Evolutionary conservation across 164 flowering plant species (phyloP).

Genomic region (Cinnamomum micranthum): DNA sequence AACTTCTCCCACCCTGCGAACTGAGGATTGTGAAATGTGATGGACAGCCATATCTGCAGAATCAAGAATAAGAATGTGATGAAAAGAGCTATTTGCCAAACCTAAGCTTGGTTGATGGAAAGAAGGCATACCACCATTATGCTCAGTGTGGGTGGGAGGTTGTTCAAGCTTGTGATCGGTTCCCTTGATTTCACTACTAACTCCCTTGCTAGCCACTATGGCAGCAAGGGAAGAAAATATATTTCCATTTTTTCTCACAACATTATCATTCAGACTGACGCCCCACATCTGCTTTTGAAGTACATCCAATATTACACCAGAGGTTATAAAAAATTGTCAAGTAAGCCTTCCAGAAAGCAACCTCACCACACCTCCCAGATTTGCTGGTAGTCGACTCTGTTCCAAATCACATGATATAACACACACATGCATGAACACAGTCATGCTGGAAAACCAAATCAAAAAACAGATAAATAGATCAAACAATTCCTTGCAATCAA

Average conservation of each 20-base stretch:
- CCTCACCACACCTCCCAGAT: too few relatives aligned
- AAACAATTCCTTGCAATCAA: too few relatives aligned
- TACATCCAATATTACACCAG: too few relatives aligned
- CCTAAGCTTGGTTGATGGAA: not conserved
- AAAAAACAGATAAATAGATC: too few relatives aligned
- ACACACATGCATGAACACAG: too few relatives aligned
- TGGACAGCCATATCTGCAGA: not conserved
- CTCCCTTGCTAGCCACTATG: not conserved
- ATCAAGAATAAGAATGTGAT: not conserved
- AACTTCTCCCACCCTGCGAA: not conserved
- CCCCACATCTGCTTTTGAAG: not conserved
- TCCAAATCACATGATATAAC: too few relatives aligned
- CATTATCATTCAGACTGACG: not conserved
- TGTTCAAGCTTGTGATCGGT: not conserved
- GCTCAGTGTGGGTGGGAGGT: not conserved
- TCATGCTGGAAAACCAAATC: too few relatives aligned
- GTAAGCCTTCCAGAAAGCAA: too few relatives aligned
- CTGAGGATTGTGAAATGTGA: not conserved
- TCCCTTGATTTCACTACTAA: not conserved
- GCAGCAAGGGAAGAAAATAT: not conserved
- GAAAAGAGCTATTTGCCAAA: not conserved
- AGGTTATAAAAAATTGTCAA: too few relatives aligned
- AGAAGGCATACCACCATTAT: not conserved
- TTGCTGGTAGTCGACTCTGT: too few relatives aligned
- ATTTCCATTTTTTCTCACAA: not conserved